These are phyloP conservation scores for Venturiaceae sp. DNA, from an alignment of 2,329 filamentous ascomycete species.

Conservation along the genomic window DNA sequence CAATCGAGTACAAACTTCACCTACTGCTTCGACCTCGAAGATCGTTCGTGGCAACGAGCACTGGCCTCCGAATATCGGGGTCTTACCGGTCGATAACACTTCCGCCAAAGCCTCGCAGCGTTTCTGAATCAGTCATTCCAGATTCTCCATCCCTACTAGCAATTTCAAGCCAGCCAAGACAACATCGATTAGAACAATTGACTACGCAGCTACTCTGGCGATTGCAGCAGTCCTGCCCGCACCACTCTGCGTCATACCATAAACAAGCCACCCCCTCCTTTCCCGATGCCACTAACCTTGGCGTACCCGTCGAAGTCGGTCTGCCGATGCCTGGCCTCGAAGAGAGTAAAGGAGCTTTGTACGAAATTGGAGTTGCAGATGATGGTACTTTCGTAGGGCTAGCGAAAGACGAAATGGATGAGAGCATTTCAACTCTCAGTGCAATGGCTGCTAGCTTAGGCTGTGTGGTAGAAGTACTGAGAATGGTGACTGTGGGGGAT, in stretches of 20 bases:
- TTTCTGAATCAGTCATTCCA: conserved; percentile 11
- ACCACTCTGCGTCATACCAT: conserved; percentile 71
- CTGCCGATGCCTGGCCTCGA: conserved; percentile 66
- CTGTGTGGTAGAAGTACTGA: conserved; percentile 71
- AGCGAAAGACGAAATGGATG: conserved; percentile 81
- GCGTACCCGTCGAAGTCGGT: conserved; percentile 40
- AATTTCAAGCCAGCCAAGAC: conserved; percentile 49
- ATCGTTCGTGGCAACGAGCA: conserved; percentile 63
- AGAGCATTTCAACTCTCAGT: conserved; percentile 74
- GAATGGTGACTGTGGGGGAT: conserved; percentile 74
- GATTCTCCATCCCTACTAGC: background rate
- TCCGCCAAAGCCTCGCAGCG: conserved; percentile 16
- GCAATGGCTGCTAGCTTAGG: conserved; percentile 91
- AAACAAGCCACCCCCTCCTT: conserved; percentile 67
- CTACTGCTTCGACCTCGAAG: conserved; percentile 71
- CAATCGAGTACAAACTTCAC: conserved; percentile 95
- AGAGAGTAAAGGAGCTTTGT: conserved; percentile 85
- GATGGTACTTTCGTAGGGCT: conserved; percentile 86
- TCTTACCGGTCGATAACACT: conserved; percentile 33
- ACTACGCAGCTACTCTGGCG: conserved; percentile 95
- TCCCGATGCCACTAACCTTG: conserved; percentile 55
- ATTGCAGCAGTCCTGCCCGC: conserved; percentile 74
- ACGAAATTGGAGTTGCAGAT: conserved; percentile 94
- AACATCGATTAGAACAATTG: conserved; percentile 78
- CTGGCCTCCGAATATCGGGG: conserved; percentile 40